Conservation (phyloP, 2,329 filamentous ascomycete species). For the Pseudogymnoascus sp. region DNA sequence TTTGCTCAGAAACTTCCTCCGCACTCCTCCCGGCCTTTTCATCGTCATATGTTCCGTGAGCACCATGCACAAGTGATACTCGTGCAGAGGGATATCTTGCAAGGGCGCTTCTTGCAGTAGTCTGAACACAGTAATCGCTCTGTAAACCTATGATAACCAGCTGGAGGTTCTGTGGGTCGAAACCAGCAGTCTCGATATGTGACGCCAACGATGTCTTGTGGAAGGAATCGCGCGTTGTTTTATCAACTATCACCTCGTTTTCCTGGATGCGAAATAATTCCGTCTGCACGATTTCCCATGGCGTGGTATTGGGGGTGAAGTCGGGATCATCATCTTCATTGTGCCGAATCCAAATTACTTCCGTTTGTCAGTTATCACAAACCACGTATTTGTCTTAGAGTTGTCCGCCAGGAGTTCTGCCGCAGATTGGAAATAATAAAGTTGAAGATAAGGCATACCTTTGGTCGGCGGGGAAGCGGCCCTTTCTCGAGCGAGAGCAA, state of each 20-base stretch:
- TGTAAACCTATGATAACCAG: not conserved
- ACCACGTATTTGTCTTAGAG: not conserved
- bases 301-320: not conserved
- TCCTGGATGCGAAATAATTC: not conserved
- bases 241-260: not conserved
- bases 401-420: not conserved
- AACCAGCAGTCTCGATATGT: not conserved
- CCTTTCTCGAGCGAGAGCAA: not conserved
- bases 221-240: not conserved
- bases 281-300: not conserved
- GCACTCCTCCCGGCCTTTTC: not conserved
- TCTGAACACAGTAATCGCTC: not conserved
- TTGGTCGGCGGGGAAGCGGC: not conserved
- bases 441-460: not conserved
- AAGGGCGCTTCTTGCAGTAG: not conserved
- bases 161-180: not conserved
- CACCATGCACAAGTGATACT: not conserved
- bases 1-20: not conserved
- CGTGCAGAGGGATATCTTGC: not conserved
- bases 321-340: not conserved
- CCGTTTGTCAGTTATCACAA: not conserved
- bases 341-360: conserved; percentile 5
- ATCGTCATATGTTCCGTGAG: not conserved
- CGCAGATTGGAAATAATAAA: not conserved
- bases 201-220: not conserved